A percentile compares a stretch with the other conserved stretches of the same genome.
Evolutionary conservation across 108 stramenopile species (phyloP).

Genomic region (Chaetoceros tenuissimus): DNA sequence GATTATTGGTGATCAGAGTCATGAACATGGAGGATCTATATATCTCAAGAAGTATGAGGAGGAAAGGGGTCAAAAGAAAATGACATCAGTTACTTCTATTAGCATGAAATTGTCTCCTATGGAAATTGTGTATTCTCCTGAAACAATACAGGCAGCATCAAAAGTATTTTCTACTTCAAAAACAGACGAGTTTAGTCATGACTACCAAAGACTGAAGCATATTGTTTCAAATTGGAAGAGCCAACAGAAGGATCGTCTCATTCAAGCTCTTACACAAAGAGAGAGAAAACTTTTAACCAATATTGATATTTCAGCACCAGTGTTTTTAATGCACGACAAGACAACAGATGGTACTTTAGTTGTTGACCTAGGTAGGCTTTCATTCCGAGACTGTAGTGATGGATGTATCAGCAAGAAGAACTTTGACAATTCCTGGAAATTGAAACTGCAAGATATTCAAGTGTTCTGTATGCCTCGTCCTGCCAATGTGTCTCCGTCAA

Average conservation of each 20-base stretch:
- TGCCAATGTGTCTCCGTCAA: background rate
- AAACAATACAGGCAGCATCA: slow-evolving; percentile 44
- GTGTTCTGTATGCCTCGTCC: slow-evolving; percentile 6
- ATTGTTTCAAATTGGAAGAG: slow-evolving; percentile 35
- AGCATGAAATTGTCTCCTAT: slow-evolving; percentile 37
- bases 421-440: slow-evolving; percentile 49
- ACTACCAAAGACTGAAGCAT: slow-evolving; percentile 43
- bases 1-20: slow-evolving; percentile 13
- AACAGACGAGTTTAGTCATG: slow-evolving; percentile 45
- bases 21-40: slow-evolving; percentile 16
- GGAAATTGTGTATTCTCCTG: slow-evolving; percentile 53
- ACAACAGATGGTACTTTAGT: slow-evolving; percentile 24
- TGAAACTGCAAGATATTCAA: slow-evolving; percentile 39
- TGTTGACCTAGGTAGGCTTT: slow-evolving; percentile 49
- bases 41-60: slow-evolving; percentile 11
- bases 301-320: slow-evolving; percentile 52
- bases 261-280: slow-evolving; percentile 47
- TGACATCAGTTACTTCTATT: slow-evolving; percentile 20
- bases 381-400: slow-evolving; percentile 21
- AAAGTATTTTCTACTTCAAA: slow-evolving; percentile 47
- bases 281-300: slow-evolving; percentile 43
- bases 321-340: slow-evolving; percentile 51
- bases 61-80: background rate
- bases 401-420: slow-evolving; percentile 1
- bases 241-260: slow-evolving; percentile 31